A percentile compares a stretch with the other conserved stretches of the same genome.
These are phyloP conservation scores for Hanseniaspora pseudoguilliermondii DNA, from an alignment of 805 yeast species.

Conservation along the genomic window DNA sequence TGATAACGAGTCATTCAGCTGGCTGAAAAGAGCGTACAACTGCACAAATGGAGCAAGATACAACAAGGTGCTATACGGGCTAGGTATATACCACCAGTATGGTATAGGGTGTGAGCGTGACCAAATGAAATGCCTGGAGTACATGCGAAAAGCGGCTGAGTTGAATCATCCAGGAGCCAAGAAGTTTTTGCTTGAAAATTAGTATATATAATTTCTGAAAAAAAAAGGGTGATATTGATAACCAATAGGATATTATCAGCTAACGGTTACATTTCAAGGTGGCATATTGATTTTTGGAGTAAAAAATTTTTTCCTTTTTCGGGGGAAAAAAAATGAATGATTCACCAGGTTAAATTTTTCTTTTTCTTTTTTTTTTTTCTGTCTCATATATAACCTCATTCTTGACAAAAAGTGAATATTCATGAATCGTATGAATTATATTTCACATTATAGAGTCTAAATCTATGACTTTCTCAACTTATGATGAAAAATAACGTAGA, in stretches of 20 bases:
- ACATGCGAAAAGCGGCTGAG: constrained; percentile 49
- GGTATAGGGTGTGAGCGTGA: constrained; percentile 46
- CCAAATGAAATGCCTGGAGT: constrained; percentile 33
- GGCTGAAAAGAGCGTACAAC: constrained; percentile 46
- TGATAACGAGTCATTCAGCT: constrained; percentile 52
- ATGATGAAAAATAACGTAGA: too few relatives aligned
- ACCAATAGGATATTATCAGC: too few relatives aligned
- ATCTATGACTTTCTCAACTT: too few relatives aligned
- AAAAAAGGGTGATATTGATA: too few relatives aligned
- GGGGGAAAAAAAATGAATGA: too few relatives aligned
- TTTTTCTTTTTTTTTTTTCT: background rate
- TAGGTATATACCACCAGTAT: constrained; percentile 54
- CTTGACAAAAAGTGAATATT: background rate
- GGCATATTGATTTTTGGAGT: too few relatives aligned
- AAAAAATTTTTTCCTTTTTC: too few relatives aligned
- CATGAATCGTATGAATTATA: too few relatives aligned
- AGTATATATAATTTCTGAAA: background rate
- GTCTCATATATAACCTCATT: background rate
- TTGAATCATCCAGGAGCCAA: constrained; percentile 49
- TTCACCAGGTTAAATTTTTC: too few relatives aligned
- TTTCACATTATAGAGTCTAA: too few relatives aligned
- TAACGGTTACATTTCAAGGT: too few relatives aligned
- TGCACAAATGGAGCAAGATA: constrained; percentile 39
- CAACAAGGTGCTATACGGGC: constrained; percentile 52
- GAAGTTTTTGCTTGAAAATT: constrained; percentile 14